Evolutionary conservation across 768 basidiomycete genomes (phyloP), one percentile per base, ranked within the genome.

Genomic region (Neoboletus subvelutipes): DNA sequence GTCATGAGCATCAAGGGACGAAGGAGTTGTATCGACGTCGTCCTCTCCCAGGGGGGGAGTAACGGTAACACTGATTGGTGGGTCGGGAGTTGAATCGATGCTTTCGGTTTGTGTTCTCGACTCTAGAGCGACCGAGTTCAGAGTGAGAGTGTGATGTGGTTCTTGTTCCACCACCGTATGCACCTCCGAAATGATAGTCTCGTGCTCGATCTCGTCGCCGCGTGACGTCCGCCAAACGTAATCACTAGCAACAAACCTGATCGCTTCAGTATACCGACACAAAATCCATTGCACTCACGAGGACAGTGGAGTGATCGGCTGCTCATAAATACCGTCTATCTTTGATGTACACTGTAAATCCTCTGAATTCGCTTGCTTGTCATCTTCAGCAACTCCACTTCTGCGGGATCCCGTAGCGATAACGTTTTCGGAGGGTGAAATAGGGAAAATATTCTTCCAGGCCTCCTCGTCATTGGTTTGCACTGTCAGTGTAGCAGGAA

Each of bases 261-360:
- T 60, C 10, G 5, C 10, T 36, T 50, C 28, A 54, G 22, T 26
- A 29, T n/a, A 22, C 29, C 3, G 5, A 5, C 28, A 11, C 5
- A 20, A 28, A 12, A n/a, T 4, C 17, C 12, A 36, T 9, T 33
- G 41, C 11, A 40, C 61, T 62, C 49, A 62, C 59, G 42, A 22
- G 18, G 48, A 29, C 6, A 31, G 12, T 6, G 13, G 3, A 20
- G 28, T 26, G 2, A 7, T 33, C 11, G 18, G 13, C 22, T 8
- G 52, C 10, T 42, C 34, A 13, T 47, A n/a, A 5, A 3, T 29
- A 13, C 26, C 15, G 3, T 26, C 28, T 15, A 17, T 22, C 2
- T 1, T 28, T 28, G 22, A 2, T 17, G 10, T n/a, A n/a, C 4
- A 22, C 1, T 36, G 33, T 1, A 26, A 7, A 36, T 36, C 34